These are phyloP conservation scores for Mycena albidolilacea DNA, from an alignment of 768 basidiomycete species.

Conservation along the genomic window DNA sequence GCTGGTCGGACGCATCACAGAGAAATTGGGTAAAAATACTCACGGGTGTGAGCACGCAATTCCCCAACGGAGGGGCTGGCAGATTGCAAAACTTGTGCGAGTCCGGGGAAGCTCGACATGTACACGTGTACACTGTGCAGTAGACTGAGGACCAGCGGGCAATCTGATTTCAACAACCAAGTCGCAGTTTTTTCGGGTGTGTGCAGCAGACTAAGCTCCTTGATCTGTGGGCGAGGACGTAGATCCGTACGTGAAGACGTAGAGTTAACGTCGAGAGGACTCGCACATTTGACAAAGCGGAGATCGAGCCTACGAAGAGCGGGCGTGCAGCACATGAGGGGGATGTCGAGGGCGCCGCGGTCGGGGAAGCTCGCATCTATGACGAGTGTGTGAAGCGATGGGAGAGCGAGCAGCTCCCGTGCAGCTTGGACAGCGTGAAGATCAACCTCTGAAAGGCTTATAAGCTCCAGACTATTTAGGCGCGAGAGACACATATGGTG, in stretches of 20 bases:
- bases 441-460: neutral
- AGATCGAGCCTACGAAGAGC: neutral
- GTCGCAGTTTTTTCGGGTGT: neutral
- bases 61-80: neutral
- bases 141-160: neutral
- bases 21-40: neutral
- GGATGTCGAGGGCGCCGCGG: neutral
- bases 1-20: too few species aligned
- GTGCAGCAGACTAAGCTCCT: too few species aligned
- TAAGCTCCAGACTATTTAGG: neutral
- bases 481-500: neutral
- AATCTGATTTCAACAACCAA: neutral
- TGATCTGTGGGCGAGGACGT: neutral
- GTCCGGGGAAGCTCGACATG: neutral
- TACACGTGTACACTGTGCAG: neutral
- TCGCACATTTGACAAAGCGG: neutral
- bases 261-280: too few species aligned
- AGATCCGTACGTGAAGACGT: neutral
- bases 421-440: neutral
- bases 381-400: slow-evolving; percentile 1
- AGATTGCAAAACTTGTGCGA: neutral
- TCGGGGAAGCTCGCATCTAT: neutral
- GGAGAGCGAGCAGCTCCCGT: neutral
- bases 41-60: neutral
- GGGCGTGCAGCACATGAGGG: slow-evolving; percentile 13